phyloP scores from a whole-genome alignment of 169 alveolate genomes.

The Gregarina niphandrodes region DNA sequence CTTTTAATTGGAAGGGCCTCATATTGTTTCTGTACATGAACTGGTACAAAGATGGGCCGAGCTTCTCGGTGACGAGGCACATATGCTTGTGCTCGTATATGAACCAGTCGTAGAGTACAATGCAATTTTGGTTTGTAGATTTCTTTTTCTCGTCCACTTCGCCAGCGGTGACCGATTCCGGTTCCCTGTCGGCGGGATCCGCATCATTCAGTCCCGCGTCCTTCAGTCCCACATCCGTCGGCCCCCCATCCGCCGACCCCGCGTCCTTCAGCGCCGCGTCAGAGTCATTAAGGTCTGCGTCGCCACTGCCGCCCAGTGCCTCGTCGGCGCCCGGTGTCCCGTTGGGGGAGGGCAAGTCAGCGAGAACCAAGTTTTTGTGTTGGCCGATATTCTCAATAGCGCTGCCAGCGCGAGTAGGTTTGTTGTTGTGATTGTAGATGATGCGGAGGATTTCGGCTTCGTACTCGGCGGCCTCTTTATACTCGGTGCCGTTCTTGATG shows the following conservation, averaged over 20 bases:
- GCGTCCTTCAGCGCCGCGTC: too few species aligned
- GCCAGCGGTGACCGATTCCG: neutral
- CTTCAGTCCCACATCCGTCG: neutral
- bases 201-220: neutral
- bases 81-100: slow-evolving; percentile 41
- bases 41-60: slow-evolving; percentile 73
- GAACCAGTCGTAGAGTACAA: slow-evolving; percentile 53
- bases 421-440: slow-evolving; percentile 26
- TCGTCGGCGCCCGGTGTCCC: too few species aligned
- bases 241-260: too few species aligned
- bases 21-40: slow-evolving; percentile 58
- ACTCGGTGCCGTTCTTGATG: slow-evolving; percentile 63
- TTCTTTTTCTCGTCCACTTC: neutral
- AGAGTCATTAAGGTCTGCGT: neutral
- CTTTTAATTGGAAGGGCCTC: slow-evolving; percentile 59
- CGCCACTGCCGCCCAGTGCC: slow-evolving; percentile 1
- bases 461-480: slow-evolving; percentile 69
- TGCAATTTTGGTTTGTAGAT: slow-evolving; percentile 43
- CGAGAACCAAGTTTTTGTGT: neutral
- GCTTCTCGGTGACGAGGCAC: slow-evolving; percentile 69
- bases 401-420: slow-evolving; percentile 35
- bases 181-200: neutral
- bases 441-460: slow-evolving; percentile 72
- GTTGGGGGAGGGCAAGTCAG: too few species aligned
- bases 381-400: neutral